Evolutionary conservation across 176 grass and related monocot species (phyloP), one percentile per base, ranked within the genome.

Genomic region (Carex littledalei): DNA sequence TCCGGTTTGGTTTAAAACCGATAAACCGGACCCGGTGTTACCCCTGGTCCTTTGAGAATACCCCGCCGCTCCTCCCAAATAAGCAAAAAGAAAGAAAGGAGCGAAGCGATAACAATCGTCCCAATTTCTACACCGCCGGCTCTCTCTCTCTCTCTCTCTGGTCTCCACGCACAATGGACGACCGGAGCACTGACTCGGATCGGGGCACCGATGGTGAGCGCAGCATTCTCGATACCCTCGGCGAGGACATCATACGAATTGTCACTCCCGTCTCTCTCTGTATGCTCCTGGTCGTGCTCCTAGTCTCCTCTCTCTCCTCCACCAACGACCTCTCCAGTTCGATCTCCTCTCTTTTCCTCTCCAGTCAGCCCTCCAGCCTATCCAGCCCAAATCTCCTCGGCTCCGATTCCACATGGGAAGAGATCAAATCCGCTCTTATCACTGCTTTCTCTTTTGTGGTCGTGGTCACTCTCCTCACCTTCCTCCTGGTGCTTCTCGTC

Each of bases 201-300:
- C 81, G 17, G 9, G 43, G 62, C 13, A 13, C 24, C 87, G 17
- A 54, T 20, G 24, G n/a, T 20, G 50, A 47, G 34, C 11, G 47
- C 26, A 85, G 67, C 67, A 20, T 98, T 54, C 92, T 98, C 66
- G 91, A 94, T 63, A 64, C 77, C 3, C 86, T 98, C 20, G 95
- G 95, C 39, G 91, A 92, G 86, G 92, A 91, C 69, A 79, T 98
- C 55, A 87, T 90, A 67, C 95, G 95, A 56, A 98, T 98, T 91
- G 86, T 98, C 57, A 87, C 80, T 76, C 95, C 95, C 0, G 95
- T 98, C 32, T 98, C 95, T 81, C 85, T 87, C 82, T 98, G 92
- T 84, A 98, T 98, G 95, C 75, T 98, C 82, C 91, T 98, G 39
- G 92, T 98, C 63, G 95, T 98, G 32, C 88, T 98, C 82, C 95